These are phyloP conservation scores for Amaranthus tricolor DNA, from an alignment of 179 eudicot genomes.

Conservation along the genomic window DNA sequence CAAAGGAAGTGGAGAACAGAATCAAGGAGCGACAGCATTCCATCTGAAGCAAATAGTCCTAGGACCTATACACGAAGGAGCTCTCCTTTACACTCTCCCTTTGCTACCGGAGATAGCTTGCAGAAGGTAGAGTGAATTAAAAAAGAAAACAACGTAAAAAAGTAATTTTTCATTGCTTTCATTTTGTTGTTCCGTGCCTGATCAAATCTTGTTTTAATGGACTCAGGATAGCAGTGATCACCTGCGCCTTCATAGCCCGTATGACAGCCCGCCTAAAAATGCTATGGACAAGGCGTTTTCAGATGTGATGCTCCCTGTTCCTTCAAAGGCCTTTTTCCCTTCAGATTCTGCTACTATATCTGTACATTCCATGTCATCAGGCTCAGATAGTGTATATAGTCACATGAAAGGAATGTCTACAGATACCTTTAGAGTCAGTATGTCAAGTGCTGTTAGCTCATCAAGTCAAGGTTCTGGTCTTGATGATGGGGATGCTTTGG, in stretches of 20 bases:
- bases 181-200: constrained; percentile 9
- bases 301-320: constrained; percentile 67
- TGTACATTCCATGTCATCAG: constrained; percentile 83
- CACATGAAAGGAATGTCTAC: constrained; percentile 68
- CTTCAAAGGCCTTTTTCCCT: constrained; percentile 70
- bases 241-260: constrained; percentile 80
- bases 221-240: constrained; percentile 80
- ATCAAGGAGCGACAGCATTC: constrained; percentile 92
- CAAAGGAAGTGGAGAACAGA: constrained; percentile 95
- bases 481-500: constrained; percentile 93
- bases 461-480: constrained; percentile 99
- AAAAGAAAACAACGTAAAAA: not conserved
- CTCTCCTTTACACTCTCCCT: constrained; percentile 91
- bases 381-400: constrained; percentile 76
- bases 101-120: constrained; percentile 64
- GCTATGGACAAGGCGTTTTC: constrained; percentile 76
- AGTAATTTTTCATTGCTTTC: constrained; percentile 9
- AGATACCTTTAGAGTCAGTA: constrained; percentile 89
- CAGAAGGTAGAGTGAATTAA: constrained; percentile 53
- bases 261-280: constrained; percentile 83
- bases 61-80: constrained; percentile 83
- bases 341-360: constrained; percentile 69
- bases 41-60: constrained; percentile 97
- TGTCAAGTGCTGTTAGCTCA: constrained; percentile 98
- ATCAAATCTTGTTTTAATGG: constrained; percentile 14